Percentiles rank a stretch among this genome's conserved stretches.
These are phyloP conservation scores for Boletus smithii DNA, from an alignment of 1,284 basidiomycete species.

Conservation along the genomic window DNA sequence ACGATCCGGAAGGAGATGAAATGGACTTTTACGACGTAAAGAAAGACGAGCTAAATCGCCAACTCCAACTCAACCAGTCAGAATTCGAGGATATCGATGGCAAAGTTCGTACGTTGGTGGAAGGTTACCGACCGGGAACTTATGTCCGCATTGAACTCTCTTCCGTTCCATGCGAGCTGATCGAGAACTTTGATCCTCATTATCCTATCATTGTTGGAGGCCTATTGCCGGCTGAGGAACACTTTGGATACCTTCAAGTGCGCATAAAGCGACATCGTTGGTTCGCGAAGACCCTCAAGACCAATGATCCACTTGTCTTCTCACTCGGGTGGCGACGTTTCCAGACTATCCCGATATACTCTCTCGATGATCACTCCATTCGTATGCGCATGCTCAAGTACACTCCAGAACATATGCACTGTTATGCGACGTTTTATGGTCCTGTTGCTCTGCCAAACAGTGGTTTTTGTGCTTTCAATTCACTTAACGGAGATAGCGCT, in stretches of 20 bases:
- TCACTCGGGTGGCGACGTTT: constrained; percentile 96
- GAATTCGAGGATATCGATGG: constrained; percentile 85
- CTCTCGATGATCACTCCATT: constrained; percentile 94
- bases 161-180: constrained; percentile 86
- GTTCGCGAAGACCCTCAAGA: constrained; percentile 92
- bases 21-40: constrained; percentile 88
- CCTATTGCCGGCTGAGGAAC: constrained; percentile 86
- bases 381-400: constrained; percentile 99
- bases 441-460: constrained; percentile 92
- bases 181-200: constrained; percentile 89
- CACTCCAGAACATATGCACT: constrained; percentile 99
- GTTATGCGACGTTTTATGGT: constrained; percentile 95
- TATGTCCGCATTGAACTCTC: constrained; percentile 92
- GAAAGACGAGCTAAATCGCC: constrained; percentile 88
- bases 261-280: constrained; percentile 96
- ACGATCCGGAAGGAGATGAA: constrained; percentile 77
- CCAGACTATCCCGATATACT: constrained; percentile 93
- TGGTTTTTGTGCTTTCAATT: constrained; percentile 96
- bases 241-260: constrained; percentile 92
- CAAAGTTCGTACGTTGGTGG: constrained; percentile 78
- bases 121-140: constrained; percentile 88
- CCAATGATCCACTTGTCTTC: constrained; percentile 94
- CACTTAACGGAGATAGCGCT: constrained; percentile 60
- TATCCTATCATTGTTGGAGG: constrained; percentile 94
- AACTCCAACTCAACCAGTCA: constrained; percentile 79